Evolutionary conservation across 1,284 basidiomycete genomes (phyloP), one percentile per base, ranked within the genome.

Genomic region (Neonothopanus nambi): DNA sequence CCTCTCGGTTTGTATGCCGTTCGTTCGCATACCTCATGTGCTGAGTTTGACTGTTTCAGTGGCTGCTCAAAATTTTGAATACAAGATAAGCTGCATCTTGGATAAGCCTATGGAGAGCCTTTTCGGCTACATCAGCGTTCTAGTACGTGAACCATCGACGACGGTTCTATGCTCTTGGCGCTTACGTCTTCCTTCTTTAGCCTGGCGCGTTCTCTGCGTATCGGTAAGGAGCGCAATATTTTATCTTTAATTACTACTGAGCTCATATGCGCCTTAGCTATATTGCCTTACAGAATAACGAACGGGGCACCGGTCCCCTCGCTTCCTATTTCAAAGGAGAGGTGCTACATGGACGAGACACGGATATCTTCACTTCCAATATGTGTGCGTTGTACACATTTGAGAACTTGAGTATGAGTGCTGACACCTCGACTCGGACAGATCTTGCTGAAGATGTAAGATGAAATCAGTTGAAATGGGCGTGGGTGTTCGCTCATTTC

Each of bases 271-370:
- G 20, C 51, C 57, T 35, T 45, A 77, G 90, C 46, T 95, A 93
- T 65, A 93, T 93, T 58, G 94, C 94, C 0, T 68, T 97, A 45
- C 88, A 94, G 69, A 98, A 99, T 64, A 84, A 96, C 68, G 83
- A 87, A 54, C 77, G 82, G 36, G 95, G 95, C 0, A 75, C 81
- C 18, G 97, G 96, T 0, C 97, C 97, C 0, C 74, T 99, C 1
- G 90, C 92, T 0, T 93, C 91, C 0, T 99, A 99, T 71, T 99
- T 99, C 78, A 95, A 97, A 67, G 96, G 97, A 24, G 97, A 99
- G 68, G 84, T 92, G 30, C 72, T 98, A 44, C 87, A 94, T 60
- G 93, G 93, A 7, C 83, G 87, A 20, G 93, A 97, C 63, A 94
- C 95, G 0, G 93, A 97, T 65, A 94, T 98, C 38, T 98, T 98